phyloP scores from a whole-genome alignment of 768 basidiomycete genomes.

The Agrocybe chaxingu region DNA sequence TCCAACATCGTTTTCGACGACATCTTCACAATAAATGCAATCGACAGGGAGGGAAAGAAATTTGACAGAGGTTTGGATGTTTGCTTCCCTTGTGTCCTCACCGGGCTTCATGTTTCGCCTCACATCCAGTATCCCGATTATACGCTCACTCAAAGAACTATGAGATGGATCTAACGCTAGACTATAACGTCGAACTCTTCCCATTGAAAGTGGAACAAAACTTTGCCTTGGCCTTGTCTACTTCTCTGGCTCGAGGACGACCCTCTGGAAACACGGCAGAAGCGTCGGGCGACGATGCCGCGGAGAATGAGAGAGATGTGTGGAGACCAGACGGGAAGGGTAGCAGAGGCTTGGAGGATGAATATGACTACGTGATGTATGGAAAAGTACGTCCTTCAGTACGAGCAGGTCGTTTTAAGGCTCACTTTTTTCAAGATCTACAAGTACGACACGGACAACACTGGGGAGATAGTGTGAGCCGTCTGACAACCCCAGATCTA shows the following conservation, averaged over 20 bases:
- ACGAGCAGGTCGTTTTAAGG: no score
- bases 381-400: conserved; percentile 68
- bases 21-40: conserved; percentile 80
- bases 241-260: conserved; percentile 65
- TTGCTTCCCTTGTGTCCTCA: conserved; percentile 1
- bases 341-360: conserved; percentile 78
- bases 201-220: conserved; percentile 64
- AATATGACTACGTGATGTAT: conserved; percentile 99
- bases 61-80: conserved; percentile 85
- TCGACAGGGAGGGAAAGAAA: conserved; percentile 93
- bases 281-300: conserved; percentile 44
- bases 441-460: conserved; percentile 83
- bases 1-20: conserved; percentile 91
- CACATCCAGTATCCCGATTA: conserved; percentile 77
- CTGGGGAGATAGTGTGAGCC: conserved; percentile 80
- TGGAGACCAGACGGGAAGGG: conserved; percentile 88
- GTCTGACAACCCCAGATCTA: background rate
- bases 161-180: conserved; percentile 89
- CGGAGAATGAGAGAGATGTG: conserved; percentile 73
- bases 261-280: conserved; percentile 44
- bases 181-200: conserved; percentile 92
- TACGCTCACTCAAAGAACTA: conserved; percentile 88
- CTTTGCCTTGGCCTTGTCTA: conserved; percentile 84
- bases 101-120: conserved; percentile 9
- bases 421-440: conserved; percentile 63